These are phyloP conservation scores for Sonneratia caseolaris DNA, from an alignment of 345 rosid genomes.

Conservation along the genomic window DNA sequence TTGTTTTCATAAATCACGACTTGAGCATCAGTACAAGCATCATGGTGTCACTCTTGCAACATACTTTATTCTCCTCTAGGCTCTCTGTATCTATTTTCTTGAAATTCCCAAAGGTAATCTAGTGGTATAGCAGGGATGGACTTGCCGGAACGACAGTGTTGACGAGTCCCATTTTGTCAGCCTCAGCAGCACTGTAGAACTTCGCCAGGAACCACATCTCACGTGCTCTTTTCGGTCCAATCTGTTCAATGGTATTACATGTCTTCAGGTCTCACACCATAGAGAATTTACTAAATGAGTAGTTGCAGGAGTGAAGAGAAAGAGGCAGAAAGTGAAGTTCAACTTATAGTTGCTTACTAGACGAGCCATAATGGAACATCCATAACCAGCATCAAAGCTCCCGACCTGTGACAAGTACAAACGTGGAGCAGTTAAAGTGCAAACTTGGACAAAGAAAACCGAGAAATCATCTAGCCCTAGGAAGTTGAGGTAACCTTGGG, in stretches of 20 bases:
- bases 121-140: background rate
- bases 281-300: background rate
- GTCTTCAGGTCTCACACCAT: background rate
- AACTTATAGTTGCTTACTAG: constrained; percentile 37
- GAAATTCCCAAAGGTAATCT: background rate
- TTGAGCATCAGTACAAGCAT: background rate
- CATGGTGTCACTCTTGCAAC: background rate
- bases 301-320: background rate
- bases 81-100: background rate
- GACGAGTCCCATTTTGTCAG: constrained; percentile 92
- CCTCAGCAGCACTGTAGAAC: constrained; percentile 80
- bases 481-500: constrained; percentile 41
- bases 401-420: constrained; percentile 51
- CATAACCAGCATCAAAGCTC: constrained; percentile 98
- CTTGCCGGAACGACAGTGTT: constrained; percentile 79
- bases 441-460: background rate
- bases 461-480: background rate
- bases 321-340: background rate
- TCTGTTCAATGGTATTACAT: constrained; percentile 26
- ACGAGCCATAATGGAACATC: constrained; percentile 93
- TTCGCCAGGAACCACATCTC: constrained; percentile 93
- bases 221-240: constrained; percentile 91
- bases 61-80: background rate
- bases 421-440: background rate
- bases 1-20: background rate